Percentiles rank a stretch among this genome's conserved stretches.
These are phyloP conservation scores for Fomitopsis pulvina DNA, from an alignment of 768 basidiomycete genomes.

Conservation along the genomic window DNA sequence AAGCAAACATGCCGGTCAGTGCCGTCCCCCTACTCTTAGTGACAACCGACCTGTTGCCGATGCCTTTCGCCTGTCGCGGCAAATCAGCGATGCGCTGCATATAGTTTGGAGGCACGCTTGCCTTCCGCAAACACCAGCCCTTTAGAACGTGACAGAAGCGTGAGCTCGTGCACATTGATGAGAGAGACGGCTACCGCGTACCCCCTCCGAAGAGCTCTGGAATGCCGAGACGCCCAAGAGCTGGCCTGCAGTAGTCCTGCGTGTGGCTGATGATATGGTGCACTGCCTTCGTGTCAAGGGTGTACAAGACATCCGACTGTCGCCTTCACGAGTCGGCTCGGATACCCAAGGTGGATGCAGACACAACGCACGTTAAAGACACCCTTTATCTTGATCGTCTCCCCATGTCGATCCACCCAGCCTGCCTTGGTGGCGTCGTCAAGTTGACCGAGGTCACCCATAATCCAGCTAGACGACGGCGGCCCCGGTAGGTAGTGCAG, in stretches of 20 bases:
- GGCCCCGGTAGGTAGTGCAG: not conserved
- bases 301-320: constrained; percentile 8
- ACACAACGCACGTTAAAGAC: not conserved
- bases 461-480: not conserved
- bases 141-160: constrained; percentile 12
- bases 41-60: not conserved
- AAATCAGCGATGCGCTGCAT: not conserved
- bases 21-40: too few species aligned
- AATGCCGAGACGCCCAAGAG: constrained; percentile 29
- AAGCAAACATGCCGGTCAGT: too few species aligned
- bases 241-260: constrained; percentile 51
- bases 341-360: not conserved
- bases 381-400: not conserved
- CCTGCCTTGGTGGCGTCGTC: not conserved
- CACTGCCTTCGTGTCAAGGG: constrained; percentile 51
- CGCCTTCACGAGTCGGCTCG: not conserved
- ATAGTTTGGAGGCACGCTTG: not conserved
- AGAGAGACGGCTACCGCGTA: constrained; percentile 4
- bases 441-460: not conserved
- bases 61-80: not conserved
- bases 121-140: constrained; percentile 36
- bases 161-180: too few species aligned
- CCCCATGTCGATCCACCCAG: not conserved
- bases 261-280: constrained; percentile 55
- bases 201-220: constrained; percentile 35